A percentile compares a stretch with the other conserved stretches of the same genome.
Evolutionary conservation across 768 basidiomycete genomes (phyloP).

Genomic region (Hysterangium stoloniferum): DNA sequence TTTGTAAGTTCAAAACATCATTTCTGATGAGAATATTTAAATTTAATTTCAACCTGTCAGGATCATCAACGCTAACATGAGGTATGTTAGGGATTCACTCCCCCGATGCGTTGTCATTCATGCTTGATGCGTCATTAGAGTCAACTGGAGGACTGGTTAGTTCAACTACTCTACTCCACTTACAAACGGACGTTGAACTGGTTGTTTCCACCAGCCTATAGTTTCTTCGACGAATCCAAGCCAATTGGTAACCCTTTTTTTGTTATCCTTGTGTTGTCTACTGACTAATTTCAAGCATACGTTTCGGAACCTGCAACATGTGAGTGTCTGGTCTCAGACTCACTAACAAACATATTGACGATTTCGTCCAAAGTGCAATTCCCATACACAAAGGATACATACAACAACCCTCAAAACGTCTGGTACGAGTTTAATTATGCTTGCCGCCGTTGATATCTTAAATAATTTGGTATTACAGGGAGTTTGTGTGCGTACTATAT

Average conservation of each 20-base stretch:
- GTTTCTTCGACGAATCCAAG: slow-evolving; percentile 23
- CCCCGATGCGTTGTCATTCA: slow-evolving; percentile 23
- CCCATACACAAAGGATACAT: slow-evolving; percentile 53
- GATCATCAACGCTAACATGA: slow-evolving; percentile 34
- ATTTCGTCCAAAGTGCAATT: slow-evolving; percentile 38
- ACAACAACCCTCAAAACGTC: slow-evolving; percentile 54
- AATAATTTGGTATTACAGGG: background rate
- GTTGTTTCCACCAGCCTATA: slow-evolving; percentile 23
- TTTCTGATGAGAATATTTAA: background rate
- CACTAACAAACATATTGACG: background rate
- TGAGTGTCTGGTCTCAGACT: background rate
- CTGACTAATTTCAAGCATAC: slow-evolving; percentile 19
- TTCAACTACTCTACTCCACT: slow-evolving; percentile 8
- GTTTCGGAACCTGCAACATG: slow-evolving; percentile 20
- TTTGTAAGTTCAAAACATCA: slow-evolving; percentile 20
- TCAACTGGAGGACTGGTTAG: slow-evolving; percentile 31
- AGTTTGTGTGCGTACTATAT: background rate
- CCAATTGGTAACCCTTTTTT: slow-evolving; percentile 25
- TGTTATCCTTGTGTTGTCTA: background rate
- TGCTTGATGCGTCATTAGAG: slow-evolving; percentile 29
- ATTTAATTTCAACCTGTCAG: slow-evolving; percentile 14
- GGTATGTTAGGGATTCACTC: slow-evolving; percentile 29
- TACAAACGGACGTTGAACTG: no score
- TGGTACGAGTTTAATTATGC: slow-evolving; percentile 24
- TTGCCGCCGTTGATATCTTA: no score